Evolutionary conservation across 2,329 filamentous ascomycete species (phyloP).

Genomic region (Tympanopsis confertula): DNA sequence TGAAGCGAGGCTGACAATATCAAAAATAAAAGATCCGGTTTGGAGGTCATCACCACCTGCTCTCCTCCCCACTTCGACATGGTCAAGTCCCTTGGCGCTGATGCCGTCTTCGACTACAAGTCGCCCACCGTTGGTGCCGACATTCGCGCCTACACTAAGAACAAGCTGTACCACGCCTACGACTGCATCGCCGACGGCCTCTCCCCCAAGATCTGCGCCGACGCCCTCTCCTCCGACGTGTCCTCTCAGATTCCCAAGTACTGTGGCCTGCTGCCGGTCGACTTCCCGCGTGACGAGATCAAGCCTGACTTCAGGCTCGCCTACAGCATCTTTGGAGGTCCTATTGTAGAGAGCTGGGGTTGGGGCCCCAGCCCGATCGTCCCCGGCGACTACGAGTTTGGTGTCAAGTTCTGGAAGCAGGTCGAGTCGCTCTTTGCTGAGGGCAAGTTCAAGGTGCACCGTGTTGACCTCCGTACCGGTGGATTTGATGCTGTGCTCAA

Average conservation of each 20-base stretch:
- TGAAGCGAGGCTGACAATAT: too few relatives aligned
- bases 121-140: slow-evolving; percentile 10
- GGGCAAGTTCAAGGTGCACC: slow-evolving; percentile 23
- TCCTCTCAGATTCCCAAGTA: slow-evolving; percentile 12
- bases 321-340: slow-evolving; percentile 20
- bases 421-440: slow-evolving; percentile 17
- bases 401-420: slow-evolving; percentile 23
- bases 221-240: slow-evolving; percentile 5
- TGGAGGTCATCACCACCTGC: slow-evolving; percentile 18
- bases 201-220: slow-evolving; percentile 6
- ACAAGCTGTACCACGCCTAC: slow-evolving; percentile 19
- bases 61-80: slow-evolving; percentile 21
- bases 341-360: slow-evolving; percentile 21
- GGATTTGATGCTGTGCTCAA: slow-evolving; percentile 21
- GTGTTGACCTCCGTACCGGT: slow-evolving; percentile 15
- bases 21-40: slow-evolving; percentile 17
- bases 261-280: slow-evolving; percentile 11
- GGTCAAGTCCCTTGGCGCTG: slow-evolving; percentile 18
- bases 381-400: slow-evolving; percentile 21
- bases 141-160: slow-evolving; percentile 18
- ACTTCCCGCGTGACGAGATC: slow-evolving; percentile 17
- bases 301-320: slow-evolving; percentile 14
- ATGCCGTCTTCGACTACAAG: slow-evolving; percentile 21
- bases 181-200: slow-evolving; percentile 19
- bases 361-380: slow-evolving; percentile 17